phyloP scores from a whole-genome alignment of 2,329 filamentous ascomycete genomes.

The Apiospora pterosperma region DNA sequence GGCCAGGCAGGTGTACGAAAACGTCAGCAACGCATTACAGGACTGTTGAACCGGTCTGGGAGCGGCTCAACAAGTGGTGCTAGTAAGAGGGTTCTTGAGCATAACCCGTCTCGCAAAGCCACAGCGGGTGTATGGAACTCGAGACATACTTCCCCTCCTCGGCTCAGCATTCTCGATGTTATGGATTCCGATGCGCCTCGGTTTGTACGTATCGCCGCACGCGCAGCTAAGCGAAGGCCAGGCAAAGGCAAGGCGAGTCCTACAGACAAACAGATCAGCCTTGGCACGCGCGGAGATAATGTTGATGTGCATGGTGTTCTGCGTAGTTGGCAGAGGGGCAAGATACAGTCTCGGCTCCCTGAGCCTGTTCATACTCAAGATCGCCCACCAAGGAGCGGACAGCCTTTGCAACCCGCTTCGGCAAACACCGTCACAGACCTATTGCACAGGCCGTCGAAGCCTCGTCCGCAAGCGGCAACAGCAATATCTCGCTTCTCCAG shows the following conservation, averaged over 20 bases:
- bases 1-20: constrained; percentile 21
- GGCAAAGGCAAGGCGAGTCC: constrained; percentile 54
- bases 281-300: constrained; percentile 60
- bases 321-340: constrained; percentile 52
- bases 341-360: constrained; percentile 40
- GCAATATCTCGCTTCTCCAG: constrained; percentile 21
- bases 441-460: constrained; percentile 7
- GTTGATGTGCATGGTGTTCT: constrained; percentile 53
- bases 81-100: constrained; percentile 3
- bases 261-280: constrained; percentile 51
- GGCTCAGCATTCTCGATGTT: constrained; percentile 60
- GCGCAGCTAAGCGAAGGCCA: constrained; percentile 45
- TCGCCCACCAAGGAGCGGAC: not conserved
- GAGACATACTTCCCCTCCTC: constrained; percentile 30
- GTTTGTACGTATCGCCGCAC: constrained; percentile 60
- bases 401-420: constrained; percentile 22
- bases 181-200: constrained; percentile 48
- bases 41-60: constrained; percentile 19
- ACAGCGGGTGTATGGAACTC: constrained; percentile 10
- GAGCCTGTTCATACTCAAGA: constrained; percentile 23
- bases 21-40: constrained; percentile 28
- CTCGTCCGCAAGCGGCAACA: not conserved
- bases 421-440: constrained; percentile 12
- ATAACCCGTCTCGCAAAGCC: not conserved
- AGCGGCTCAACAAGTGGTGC: constrained; percentile 7